Evolutionary conservation across 2,329 filamentous ascomycete species (phyloP), one percentile per base, ranked within the genome.

Genomic region (Tolypocladium guangdongense): DNA sequence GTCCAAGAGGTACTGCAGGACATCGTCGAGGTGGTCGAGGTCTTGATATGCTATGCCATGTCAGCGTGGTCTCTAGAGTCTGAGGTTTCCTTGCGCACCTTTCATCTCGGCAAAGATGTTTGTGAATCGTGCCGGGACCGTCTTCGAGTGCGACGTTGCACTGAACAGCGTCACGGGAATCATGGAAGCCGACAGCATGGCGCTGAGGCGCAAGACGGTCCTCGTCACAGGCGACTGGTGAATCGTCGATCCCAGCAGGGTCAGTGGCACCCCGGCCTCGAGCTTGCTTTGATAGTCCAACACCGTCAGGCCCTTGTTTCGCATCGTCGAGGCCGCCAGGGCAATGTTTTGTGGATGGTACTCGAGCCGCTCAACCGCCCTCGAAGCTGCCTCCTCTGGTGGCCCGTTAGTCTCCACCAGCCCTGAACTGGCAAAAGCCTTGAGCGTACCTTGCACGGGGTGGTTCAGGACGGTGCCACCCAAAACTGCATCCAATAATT

Each of bases 1-100:
- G 45, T 62, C 60, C n/a, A 62, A 54, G 4, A 64, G 56, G 48
- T 59, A 60, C 46, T 62, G 61, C 14, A 64, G 46, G 4, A 61
- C 56, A 22, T 60, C 56, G 30, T 62, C 58, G n/a, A 62, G 46
- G n/a, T 54, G 57, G 3, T 45, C 54, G 16, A 11, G 43, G 22
- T 57, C 54, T 54, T 57, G 60, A 33, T 58, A 60, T 14, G 55
- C 60, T 62, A 22, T 38, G 7, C 4, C 24, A 5, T 5, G 43
- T 24, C 36, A 37, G 45, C 18, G 52, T 39, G 50, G 48, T 33
- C 8, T 11, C 7, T 7, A 32, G 18, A 32, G 16, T 6, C 3
- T n/a, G 4, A 4, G 2, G 2, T 4, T 46, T 6, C 16, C 0
- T 33, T 7, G 11, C 51, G 45, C 33, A 58, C 60, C 54, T 55